phyloP scores from a whole-genome alignment of 73 alveolate species.

The Durusdinium trenchii region DNA sequence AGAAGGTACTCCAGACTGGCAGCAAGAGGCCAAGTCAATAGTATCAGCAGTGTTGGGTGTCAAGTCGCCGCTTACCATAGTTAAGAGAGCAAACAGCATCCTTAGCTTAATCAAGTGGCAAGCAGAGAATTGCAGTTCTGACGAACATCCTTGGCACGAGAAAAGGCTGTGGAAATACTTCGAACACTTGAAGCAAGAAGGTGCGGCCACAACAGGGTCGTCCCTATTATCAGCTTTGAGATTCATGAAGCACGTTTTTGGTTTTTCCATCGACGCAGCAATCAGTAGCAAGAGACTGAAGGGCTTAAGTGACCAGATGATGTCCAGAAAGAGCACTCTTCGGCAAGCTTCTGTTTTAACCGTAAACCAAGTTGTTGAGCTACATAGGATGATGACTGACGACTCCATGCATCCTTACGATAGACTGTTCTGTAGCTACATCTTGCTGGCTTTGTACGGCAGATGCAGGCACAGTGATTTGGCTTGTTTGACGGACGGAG shows the following conservation, averaged over 20 bases:
- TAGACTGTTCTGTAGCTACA: background rate
- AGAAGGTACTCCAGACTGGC: background rate
- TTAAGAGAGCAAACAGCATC: background rate
- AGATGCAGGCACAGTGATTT: background rate
- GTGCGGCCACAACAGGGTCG: background rate
- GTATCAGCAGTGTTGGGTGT: background rate
- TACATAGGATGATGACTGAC: background rate
- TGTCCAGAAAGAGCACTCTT: background rate
- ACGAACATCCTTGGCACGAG: background rate
- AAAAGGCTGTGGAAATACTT: background rate
- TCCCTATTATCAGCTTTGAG: background rate
- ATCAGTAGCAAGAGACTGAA: background rate
- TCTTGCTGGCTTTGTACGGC: background rate
- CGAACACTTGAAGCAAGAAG: background rate
- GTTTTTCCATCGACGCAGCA: background rate
- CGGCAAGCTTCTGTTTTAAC: background rate
- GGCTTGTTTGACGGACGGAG: background rate
- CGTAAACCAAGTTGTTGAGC: background rate
- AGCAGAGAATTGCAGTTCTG: background rate
- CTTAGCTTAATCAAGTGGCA: background rate
- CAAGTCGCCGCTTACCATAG: background rate
- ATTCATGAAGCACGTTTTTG: background rate
- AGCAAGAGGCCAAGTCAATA: background rate
- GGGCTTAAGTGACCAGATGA: background rate
- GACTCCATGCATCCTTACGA: background rate